Base-by-base conservation (phyloP, 495 filamentous ascomycete species). In the Emericellopsis terricola region DNA sequence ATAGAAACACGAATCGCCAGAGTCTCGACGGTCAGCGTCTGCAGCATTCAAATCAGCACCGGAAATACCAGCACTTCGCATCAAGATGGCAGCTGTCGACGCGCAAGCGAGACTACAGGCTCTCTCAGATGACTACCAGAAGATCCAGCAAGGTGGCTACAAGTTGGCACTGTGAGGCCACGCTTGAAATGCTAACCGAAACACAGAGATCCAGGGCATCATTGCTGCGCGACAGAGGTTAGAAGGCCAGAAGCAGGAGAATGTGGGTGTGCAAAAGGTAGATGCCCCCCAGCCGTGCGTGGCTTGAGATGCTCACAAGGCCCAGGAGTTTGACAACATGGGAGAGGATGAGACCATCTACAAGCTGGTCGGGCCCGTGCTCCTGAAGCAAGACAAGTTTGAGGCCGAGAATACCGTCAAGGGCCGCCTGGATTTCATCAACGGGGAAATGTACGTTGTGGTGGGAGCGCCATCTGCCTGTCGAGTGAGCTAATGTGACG, bases 161-260 rank as follows among this genome's bases (percentile, higher is more conserved):
- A 15, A 19, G n/a, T 4, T 8, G 14, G 28, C 26, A 7, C 6
- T 15, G 15, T n/a, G 8, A 9, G 29, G 16, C n/a, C n/a, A n/a
- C n/a, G n/a, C n/a, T n/a, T n/a, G n/a, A n/a, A n/a, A n/a, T n/a
- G n/a, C n/a, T n/a, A n/a, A n/a, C n/a, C n/a, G n/a, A n/a, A n/a
- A n/a, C 15, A n/a, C 42, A 91, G 89, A 96, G 40, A 68, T 96
- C 33, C 76, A 78, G 53, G 62, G 67, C 29, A 56, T 71, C 15
- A 65, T 96, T 29, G 62, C 74, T 14, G 76, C 87, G n/a, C 73
- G 83, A 28, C 85, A 97, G 56, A 86, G 78, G 53, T 76, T 97
- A 28, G 87, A 94, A 52, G 81, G 82, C 17, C 89, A 97, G 55
- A 74, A 79, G 42, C 79, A 93, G 50, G 89, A 97, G 52, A 96